A percentile compares a stretch with the other conserved stretches of the same genome.
phyloP scores from a whole-genome alignment of 176 grass and related monocot species.

The Neostapfia colusana region DNA sequence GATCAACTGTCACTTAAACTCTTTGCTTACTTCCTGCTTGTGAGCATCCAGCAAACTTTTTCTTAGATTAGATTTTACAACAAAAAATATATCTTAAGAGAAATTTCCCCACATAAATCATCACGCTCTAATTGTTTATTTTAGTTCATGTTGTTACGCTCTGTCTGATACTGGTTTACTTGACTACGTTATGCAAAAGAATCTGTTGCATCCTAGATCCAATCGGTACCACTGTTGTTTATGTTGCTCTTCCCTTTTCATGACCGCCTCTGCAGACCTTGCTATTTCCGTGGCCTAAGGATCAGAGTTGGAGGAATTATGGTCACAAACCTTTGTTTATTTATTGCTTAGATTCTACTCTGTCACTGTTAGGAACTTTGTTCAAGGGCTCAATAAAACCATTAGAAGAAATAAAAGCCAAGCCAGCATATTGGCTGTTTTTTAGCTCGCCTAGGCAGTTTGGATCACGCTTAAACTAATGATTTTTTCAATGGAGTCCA shows the following conservation, averaged over 20 bases:
- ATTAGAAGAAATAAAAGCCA: constrained; percentile 2
- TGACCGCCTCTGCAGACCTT: neutral
- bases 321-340: neutral
- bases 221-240: constrained; percentile 22
- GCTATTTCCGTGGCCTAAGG: neutral
- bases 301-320: constrained; percentile 20
- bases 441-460: neutral
- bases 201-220: neutral
- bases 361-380: neutral
- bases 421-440: neutral
- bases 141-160: constrained; percentile 22
- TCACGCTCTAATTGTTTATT: neutral
- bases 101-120: constrained; percentile 6
- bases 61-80: constrained; percentile 16
- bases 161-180: constrained; percentile 10
- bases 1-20: constrained; percentile 12
- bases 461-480: constrained; percentile 2
- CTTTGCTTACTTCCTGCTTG: neutral
- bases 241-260: neutral
- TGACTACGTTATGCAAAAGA: neutral
- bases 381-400: neutral
- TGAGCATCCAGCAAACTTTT: constrained; percentile 27
- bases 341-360: neutral
- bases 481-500: neutral
- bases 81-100: constrained; percentile 7